Evolutionary conservation across 345 rosid genomes (phyloP), one percentile per base, ranked within the genome.

Genomic region (Hibiscus syriacus): DNA sequence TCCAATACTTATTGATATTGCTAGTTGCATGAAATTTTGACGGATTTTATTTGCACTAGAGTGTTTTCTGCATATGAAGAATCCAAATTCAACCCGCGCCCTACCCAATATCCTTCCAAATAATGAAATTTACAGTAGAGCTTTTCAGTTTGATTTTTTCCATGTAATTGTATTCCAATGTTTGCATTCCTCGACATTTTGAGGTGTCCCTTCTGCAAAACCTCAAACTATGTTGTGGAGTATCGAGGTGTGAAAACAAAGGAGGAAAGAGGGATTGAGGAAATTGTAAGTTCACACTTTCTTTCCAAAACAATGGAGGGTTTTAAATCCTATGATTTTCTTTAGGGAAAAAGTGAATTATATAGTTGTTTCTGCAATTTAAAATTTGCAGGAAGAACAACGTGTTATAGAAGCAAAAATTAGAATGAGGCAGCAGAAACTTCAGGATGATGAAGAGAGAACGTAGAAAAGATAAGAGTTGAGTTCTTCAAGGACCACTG

Each of bases 61-160:
- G 81, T 94, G 99, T 78, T 94, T 91, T 81, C 83, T 94, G 79
- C 98, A 91, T 81, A 91, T 94, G 99, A 94, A 94, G 83, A 89
- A 84, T 87, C 98, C 97, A 17, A 87, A 85, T 76, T 85, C 97
- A 14, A 74, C 89, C 54, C 92, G 88, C n/a, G n/a, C 68, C 98
- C 98, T 76, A 91, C 96, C 4, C 98, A 92, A 98, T 94, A 94
- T 94, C 99, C 97, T 94, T 81, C 16, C 10, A 23, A 13, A 25
- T n/a, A 19, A 56, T 27, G 59, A 48, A 70, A 30, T 70, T n/a
- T 6, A 61, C 69, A 9, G 6, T 49, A n/a, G 13, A 43, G n/a
- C 13, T 8, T 64, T 49, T 63, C 26, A 58, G 16, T 45, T 59
- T 38, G 5, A 14, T 65, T 66, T 10, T 50, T 2, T 10, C n/a